Evolutionary conservation across 139 green algal species (phyloP).

Genomic region (Limnomonas spitsbergensis): DNA sequence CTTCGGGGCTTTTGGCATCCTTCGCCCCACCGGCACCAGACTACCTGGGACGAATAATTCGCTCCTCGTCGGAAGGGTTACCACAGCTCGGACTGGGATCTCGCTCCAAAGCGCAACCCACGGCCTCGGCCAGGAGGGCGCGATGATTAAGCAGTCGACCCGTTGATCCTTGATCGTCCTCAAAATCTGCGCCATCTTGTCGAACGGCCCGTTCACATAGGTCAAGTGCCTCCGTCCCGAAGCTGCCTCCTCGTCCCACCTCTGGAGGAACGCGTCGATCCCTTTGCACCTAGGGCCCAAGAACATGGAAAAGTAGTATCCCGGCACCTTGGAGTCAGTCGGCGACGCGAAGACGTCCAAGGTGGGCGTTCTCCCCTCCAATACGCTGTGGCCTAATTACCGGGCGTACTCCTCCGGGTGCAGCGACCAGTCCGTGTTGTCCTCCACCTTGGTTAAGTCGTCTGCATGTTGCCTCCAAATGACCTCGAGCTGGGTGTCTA

Average conservation of each 20-base stretch:
- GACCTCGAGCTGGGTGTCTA: neutral
- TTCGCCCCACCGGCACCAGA: too few species aligned
- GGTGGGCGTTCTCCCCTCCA: neutral
- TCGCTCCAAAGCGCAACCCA: too few species aligned
- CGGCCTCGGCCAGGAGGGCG: too few species aligned
- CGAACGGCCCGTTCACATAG: too few species aligned
- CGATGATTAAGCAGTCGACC: too few species aligned
- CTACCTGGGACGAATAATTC: too few species aligned
- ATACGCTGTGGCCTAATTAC: neutral
- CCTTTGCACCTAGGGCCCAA: neutral
- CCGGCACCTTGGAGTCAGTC: neutral
- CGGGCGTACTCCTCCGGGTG: neutral
- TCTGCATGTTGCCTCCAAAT: neutral
- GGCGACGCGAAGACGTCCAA: neutral
- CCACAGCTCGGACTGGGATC: too few species aligned
- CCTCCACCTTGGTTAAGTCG: neutral
- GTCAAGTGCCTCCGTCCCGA: too few species aligned
- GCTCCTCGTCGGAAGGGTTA: too few species aligned
- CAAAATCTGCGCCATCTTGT: too few species aligned
- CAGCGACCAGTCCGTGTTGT: neutral
- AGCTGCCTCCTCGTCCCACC: neutral
- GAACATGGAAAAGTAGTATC: neutral
- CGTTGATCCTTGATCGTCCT: too few species aligned
- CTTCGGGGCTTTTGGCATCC: too few species aligned
- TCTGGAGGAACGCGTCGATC: neutral